Evolutionary conservation across 805 yeast species (phyloP).

Genomic region (Candida railenensis): DNA sequence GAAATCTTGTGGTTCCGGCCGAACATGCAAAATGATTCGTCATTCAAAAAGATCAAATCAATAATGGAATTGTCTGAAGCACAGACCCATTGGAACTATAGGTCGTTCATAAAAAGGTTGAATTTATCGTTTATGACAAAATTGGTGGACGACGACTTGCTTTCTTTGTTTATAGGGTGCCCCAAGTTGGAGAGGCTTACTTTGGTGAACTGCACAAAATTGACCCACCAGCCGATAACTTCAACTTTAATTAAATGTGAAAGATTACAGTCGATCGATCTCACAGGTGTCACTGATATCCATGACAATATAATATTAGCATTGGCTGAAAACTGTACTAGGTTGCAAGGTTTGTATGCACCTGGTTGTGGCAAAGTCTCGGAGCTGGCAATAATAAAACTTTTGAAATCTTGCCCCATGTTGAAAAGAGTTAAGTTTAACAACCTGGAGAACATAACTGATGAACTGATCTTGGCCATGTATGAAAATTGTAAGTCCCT

Average conservation of each 20-base stretch:
- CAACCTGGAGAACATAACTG: conserved; percentile 65
- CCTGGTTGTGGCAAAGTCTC: conserved; percentile 78
- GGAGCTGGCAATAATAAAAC: conserved; percentile 57
- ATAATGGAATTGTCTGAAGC: conserved; percentile 51
- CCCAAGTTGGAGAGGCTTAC: conserved; percentile 81
- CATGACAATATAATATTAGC: conserved; percentile 68
- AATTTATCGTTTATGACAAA: conserved; percentile 76
- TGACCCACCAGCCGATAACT: conserved; percentile 62
- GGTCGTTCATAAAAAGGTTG: conserved; percentile 69
- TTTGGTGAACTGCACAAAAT: conserved; percentile 70
- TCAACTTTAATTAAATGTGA: conserved; percentile 62
- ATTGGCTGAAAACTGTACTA: conserved; percentile 66
- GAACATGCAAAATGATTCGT: conserved; percentile 49
- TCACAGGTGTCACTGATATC: conserved; percentile 69
- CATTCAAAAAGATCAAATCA: conserved; percentile 52
- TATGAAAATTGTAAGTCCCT: conserved; percentile 72
- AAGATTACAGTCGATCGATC: conserved; percentile 78
- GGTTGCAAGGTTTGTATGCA: conserved; percentile 87
- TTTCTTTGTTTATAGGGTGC: conserved; percentile 64
- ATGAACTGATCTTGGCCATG: conserved; percentile 57
- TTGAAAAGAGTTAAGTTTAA: conserved; percentile 81
- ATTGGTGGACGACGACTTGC: conserved; percentile 60
- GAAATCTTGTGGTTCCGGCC: conserved; percentile 91
- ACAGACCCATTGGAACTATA: conserved; percentile 63
- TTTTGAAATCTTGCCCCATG: conserved; percentile 66